A percentile compares a stretch with the other conserved stretches of the same genome.
phyloP scores from a whole-genome alignment of 352 stramenopile species.

The Phytophthora crassamura region DNA sequence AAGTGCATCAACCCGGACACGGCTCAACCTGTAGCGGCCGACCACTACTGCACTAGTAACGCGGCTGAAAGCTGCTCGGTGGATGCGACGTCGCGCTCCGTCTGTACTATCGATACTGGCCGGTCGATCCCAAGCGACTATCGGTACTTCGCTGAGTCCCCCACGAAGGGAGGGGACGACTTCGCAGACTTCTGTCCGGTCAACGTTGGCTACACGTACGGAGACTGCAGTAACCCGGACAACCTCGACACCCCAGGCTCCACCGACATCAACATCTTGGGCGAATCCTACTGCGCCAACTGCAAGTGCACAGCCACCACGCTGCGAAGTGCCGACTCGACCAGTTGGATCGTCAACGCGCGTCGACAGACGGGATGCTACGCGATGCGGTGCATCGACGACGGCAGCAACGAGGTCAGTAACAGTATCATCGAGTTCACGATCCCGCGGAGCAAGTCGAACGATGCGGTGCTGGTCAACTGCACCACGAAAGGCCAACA shows the following conservation, averaged over 20 bases:
- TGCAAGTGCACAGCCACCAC: constrained; percentile 79
- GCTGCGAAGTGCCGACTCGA: constrained; percentile 67
- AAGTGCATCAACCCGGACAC: constrained; percentile 73
- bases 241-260: constrained; percentile 58
- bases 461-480: constrained; percentile 40
- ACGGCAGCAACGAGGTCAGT: constrained; percentile 12
- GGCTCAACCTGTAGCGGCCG: constrained; percentile 41
- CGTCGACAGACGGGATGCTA: constrained; percentile 82
- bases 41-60: constrained; percentile 76
- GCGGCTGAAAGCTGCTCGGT: constrained; percentile 75
- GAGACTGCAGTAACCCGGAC: constrained; percentile 64
- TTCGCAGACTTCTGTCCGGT: constrained; percentile 85
- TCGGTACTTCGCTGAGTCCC: constrained; percentile 68
- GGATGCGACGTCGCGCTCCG: constrained; percentile 68
- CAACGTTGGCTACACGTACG: constrained; percentile 69
- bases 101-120: constrained; percentile 62
- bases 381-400: constrained; percentile 62
- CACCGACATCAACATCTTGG: constrained; percentile 77
- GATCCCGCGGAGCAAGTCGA: constrained; percentile 42
- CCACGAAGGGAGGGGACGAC: constrained; percentile 57
- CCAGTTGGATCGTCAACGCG: constrained; percentile 58
- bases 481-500: constrained; percentile 56
- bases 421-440: constrained; percentile 51
- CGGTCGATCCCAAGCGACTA: constrained; percentile 52
- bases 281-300: constrained; percentile 75